Percentiles rank a stretch among this genome's conserved stretches.
Conservation (phyloP, 1,139 yeast genomes). For the Pneumocystis wakefieldiae region DNA sequence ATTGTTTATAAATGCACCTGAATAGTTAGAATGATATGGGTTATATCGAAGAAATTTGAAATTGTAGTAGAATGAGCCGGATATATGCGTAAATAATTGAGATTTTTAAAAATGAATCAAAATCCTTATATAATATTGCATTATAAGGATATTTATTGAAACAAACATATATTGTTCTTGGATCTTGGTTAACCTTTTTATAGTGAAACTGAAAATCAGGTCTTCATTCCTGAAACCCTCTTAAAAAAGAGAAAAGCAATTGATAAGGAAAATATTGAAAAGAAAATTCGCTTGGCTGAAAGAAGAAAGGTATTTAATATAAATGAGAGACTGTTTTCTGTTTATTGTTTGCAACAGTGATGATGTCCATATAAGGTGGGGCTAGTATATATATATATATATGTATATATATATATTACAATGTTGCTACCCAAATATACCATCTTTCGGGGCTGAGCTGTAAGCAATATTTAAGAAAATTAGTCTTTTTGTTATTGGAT, state of each 20-base stretch:
- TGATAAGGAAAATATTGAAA: conserved; percentile 48
- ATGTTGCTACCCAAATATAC: conserved; percentile 22
- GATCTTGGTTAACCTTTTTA: conserved; percentile 4
- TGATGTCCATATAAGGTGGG: background rate
- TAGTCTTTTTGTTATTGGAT: conserved; percentile 12
- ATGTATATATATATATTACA: background rate
- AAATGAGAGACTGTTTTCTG: background rate
- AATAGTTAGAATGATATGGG: too few species aligned
- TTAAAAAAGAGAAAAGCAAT: conserved; percentile 83
- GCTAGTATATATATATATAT: background rate
- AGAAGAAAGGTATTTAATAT: conserved; percentile 65
- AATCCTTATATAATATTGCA: too few species aligned
- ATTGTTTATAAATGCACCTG: too few species aligned
- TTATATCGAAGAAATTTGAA: too few species aligned
- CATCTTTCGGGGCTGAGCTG: conserved; percentile 98
- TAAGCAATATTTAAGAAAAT: background rate
- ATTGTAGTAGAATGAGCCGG: too few species aligned
- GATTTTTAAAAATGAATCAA: too few species aligned
- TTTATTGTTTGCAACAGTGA: background rate
- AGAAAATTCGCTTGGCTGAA: conserved; percentile 75
- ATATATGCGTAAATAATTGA: too few species aligned
- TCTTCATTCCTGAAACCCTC: conserved; percentile 74
- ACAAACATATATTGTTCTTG: background rate
- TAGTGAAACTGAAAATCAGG: conserved; percentile 20
- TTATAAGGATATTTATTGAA: too few species aligned